Conservation (phyloP, 108 stramenopile genomes). For the Discostella stelligeroides region DNA sequence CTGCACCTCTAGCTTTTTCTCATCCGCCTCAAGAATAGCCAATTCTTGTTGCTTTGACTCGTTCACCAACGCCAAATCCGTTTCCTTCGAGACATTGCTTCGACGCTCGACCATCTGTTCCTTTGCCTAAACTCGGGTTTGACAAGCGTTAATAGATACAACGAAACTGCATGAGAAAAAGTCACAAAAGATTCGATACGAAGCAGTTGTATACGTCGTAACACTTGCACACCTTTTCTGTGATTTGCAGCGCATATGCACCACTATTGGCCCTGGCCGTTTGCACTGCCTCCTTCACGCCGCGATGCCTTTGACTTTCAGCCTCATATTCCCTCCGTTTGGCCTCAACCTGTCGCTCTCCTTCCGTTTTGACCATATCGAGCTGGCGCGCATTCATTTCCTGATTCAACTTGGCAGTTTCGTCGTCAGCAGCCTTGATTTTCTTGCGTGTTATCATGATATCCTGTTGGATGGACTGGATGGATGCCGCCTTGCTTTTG, state of each 20-base stretch:
- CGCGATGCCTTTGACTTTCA: constrained; percentile 36
- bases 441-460: constrained; percentile 23
- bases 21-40: constrained; percentile 27
- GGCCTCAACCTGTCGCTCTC: constrained; percentile 31
- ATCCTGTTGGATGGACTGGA: constrained; percentile 14
- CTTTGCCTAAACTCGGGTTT: constrained; percentile 21
- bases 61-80: constrained; percentile 25
- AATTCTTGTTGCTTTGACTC: constrained; percentile 37
- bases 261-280: constrained; percentile 41
- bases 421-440: constrained; percentile 25
- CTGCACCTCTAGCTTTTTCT: constrained; percentile 39
- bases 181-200: neutral
- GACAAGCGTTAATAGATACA: neutral
- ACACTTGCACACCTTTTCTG: constrained; percentile 42
- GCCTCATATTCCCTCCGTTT: constrained; percentile 43
- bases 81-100: constrained; percentile 38
- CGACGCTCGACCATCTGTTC: constrained; percentile 45
- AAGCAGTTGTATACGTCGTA: neutral
- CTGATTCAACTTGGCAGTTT: constrained; percentile 14
- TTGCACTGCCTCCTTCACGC: constrained; percentile 48
- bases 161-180: neutral
- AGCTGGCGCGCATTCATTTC: constrained; percentile 18
- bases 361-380: constrained; percentile 24
- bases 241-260: constrained; percentile 41
- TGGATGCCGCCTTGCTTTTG: constrained; percentile 23